Conservation (phyloP, 192 early-diverging fungal species). For the Coemansia sp. region DNA sequence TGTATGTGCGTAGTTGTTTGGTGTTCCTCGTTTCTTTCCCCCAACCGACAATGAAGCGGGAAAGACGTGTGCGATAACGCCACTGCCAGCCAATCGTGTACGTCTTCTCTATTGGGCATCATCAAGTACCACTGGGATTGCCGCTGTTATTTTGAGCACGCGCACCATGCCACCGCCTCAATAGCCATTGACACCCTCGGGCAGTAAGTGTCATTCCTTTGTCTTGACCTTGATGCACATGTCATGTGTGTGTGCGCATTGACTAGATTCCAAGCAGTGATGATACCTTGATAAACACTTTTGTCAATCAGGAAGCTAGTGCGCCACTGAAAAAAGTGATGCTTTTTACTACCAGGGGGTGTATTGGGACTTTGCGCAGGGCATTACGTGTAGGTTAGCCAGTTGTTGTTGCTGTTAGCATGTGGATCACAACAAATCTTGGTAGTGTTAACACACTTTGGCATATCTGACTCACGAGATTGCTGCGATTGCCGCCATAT, state of each 20-base stretch:
- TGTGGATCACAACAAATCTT: not conserved
- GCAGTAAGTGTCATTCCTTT: not conserved
- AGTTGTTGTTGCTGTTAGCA: not conserved
- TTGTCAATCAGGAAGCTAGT: not conserved
- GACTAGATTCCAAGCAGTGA: not conserved
- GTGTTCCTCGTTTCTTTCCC: constrained; percentile 3
- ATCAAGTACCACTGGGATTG: constrained; percentile 9
- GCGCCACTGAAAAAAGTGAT: not conserved
- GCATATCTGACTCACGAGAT: not conserved
- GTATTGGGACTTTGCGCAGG: not conserved
- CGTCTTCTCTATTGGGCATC: not conserved
- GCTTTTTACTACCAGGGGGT: not conserved
- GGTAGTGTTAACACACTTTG: not conserved
- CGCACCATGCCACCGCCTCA: not conserved
- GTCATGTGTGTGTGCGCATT: not conserved
- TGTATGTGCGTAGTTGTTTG: not conserved
- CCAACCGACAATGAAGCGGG: constrained; percentile 1
- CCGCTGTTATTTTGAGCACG: not conserved
- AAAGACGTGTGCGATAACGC: constrained; percentile 19
- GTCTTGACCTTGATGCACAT: not conserved
- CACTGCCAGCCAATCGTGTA: constrained; percentile 23
- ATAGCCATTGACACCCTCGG: not conserved
- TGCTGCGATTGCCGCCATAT: not conserved
- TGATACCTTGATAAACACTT: not conserved
- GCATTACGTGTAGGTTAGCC: not conserved